Evolutionary conservation across 352 stramenopile species (phyloP).

Genomic region (Ochromonadaceae sp.): DNA sequence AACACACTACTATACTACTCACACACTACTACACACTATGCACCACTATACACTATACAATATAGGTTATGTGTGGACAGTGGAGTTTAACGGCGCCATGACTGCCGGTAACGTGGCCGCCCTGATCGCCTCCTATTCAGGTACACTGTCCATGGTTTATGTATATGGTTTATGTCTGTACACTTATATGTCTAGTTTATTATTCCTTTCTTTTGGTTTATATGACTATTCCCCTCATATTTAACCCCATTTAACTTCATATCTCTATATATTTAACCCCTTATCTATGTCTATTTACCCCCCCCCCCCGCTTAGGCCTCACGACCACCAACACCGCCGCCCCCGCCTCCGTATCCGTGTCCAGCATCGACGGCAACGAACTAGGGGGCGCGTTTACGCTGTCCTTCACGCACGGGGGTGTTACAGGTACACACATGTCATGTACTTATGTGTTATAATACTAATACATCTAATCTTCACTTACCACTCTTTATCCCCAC

Average conservation of each 20-base stretch:
- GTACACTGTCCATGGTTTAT: constrained; percentile 32
- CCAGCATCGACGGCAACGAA: constrained; percentile 30
- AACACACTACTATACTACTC: too few relatives aligned
- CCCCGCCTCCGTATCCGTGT: constrained; percentile 18
- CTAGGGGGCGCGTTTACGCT: constrained; percentile 45
- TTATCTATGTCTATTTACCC: not conserved
- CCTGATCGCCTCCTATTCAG: too few relatives aligned
- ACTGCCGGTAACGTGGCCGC: constrained; percentile 35
- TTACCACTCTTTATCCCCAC: not conserved
- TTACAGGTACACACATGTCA: too few relatives aligned
- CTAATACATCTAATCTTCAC: too few relatives aligned
- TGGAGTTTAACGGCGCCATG: constrained; percentile 35
- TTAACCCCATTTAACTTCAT: too few relatives aligned
- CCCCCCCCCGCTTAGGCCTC: constrained; percentile 16
- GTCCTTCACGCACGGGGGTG: too few relatives aligned
- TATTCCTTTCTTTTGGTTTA: not conserved
- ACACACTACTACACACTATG: too few relatives aligned
- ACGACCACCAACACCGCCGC: constrained; percentile 12
- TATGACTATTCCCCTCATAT: not conserved
- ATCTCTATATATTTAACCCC: not conserved
- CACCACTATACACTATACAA: constrained; percentile 16
- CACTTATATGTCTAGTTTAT: constrained; percentile 4
- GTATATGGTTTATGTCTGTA: constrained; percentile 21
- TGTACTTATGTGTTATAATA: too few relatives aligned
- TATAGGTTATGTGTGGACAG: constrained; percentile 35